Conservation (phyloP, 1,284 basidiomycete species). For the Apiotrichum sp. region DNA sequence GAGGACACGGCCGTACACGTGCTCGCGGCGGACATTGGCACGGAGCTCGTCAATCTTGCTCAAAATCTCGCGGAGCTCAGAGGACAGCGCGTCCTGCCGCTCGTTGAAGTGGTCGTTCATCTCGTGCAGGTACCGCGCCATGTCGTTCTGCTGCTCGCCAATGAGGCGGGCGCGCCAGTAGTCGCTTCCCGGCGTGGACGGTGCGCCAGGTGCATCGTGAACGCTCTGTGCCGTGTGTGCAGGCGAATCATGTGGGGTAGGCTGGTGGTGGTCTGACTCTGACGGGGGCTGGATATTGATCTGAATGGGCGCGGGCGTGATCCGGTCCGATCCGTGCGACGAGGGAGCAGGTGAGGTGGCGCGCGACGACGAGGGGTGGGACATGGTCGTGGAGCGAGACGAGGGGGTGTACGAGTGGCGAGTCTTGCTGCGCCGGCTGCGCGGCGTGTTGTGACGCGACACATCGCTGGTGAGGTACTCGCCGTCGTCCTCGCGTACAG, state of each 20-base stretch:
- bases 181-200: background rate
- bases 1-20: conserved; percentile 33
- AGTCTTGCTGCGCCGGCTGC: background rate
- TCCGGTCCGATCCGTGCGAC: background rate
- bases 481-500: background rate
- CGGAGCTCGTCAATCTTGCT: conserved; percentile 37
- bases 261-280: background rate
- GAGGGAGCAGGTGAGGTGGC: background rate
- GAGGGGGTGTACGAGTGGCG: background rate
- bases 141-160: conserved; percentile 21
- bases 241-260: background rate
- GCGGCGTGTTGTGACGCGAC: background rate
- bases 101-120: conserved; percentile 42
- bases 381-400: too few relatives aligned
- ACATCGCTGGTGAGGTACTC: background rate
- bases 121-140: conserved; percentile 43
- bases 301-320: background rate
- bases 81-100: conserved; percentile 24
- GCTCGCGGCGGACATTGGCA: conserved; percentile 35
- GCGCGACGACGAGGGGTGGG: background rate
- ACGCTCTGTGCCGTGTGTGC: background rate
- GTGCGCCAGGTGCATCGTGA: background rate
- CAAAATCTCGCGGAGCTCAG: conserved; percentile 37
- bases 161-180: conserved; percentile 1
- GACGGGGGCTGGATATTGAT: conserved; percentile 5